phyloP scores from a whole-genome alignment of 78 protist genomes.

The Dictyostelium firmibasis region DNA sequence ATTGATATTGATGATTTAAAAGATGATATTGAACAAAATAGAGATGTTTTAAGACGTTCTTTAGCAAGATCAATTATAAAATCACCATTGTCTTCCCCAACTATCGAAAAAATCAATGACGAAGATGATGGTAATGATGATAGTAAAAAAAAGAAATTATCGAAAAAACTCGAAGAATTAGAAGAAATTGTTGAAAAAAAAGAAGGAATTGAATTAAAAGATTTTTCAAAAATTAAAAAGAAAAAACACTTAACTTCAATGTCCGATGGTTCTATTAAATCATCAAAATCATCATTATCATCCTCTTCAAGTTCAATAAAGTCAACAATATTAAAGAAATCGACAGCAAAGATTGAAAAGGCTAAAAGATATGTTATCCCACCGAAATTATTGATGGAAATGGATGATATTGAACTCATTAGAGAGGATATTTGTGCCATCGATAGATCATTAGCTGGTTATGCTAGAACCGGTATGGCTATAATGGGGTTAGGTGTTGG shows the following conservation, averaged over 20 bases:
- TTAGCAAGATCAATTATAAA: neutral
- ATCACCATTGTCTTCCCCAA: neutral
- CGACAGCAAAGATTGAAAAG: neutral
- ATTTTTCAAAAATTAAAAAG: neutral
- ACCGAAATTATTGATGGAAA: neutral
- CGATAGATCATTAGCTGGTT: slow-evolving; percentile 30
- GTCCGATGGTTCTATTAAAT: neutral
- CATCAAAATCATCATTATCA: neutral
- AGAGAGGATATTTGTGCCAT: slow-evolving; percentile 29
- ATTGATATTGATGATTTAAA: neutral
- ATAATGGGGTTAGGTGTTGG: neutral
- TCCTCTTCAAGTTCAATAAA: neutral
- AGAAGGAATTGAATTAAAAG: neutral
- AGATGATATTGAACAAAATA: slow-evolving; percentile 1
- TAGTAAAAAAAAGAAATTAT: neutral
- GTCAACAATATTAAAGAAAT: neutral
- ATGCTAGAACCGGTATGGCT: slow-evolving; percentile 29
- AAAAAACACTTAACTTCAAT: neutral
- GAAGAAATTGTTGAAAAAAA: neutral
- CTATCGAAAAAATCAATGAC: neutral
- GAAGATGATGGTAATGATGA: neutral
- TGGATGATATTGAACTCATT: slow-evolving; percentile 1
- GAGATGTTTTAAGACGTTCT: neutral
- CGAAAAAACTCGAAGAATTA: neutral
- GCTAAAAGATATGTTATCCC: neutral